Conservation (phyloP, 805 yeast genomes). For the Hanseniaspora hatyaiensis region DNA sequence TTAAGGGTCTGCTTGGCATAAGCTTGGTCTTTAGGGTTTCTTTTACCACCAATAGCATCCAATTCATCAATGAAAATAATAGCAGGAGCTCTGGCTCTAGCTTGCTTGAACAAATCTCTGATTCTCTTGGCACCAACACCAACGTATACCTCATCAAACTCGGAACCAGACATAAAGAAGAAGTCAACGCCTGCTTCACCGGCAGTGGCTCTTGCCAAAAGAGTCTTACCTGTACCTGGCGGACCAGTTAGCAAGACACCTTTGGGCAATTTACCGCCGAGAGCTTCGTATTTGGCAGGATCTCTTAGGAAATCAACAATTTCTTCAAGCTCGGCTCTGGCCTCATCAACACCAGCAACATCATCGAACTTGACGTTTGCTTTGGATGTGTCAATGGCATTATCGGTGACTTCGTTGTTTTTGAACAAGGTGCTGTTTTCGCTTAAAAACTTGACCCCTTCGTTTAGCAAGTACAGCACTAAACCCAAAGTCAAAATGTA, state of each 20-base stretch:
- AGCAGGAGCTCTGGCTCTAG: slow-evolving; percentile 91
- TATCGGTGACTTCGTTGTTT: slow-evolving; percentile 58
- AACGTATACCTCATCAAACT: slow-evolving; percentile 93
- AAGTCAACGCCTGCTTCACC: slow-evolving; percentile 99
- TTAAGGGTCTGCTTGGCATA: slow-evolving; percentile 95
- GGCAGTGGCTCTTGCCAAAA: slow-evolving; percentile 94
- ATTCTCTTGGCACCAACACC: slow-evolving; percentile 99
- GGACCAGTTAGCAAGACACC: slow-evolving; percentile 97
- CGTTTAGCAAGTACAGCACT: slow-evolving; percentile 67
- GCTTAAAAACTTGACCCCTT: slow-evolving; percentile 62
- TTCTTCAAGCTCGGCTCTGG: slow-evolving; percentile 92
- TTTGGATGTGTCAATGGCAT: slow-evolving; percentile 70
- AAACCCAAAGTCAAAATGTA: slow-evolving; percentile 77
- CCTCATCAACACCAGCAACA: slow-evolving; percentile 97
- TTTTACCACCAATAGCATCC: slow-evolving; percentile 96
- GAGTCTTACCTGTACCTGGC: slow-evolving; percentile 97
- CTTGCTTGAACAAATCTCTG: slow-evolving; percentile 84
- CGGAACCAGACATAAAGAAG: slow-evolving; percentile 96
- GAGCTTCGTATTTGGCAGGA: slow-evolving; percentile 88
- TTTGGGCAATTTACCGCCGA: slow-evolving; percentile 95
- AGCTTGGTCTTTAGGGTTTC: slow-evolving; percentile 96
- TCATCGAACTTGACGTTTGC: slow-evolving; percentile 82
- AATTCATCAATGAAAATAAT: slow-evolving; percentile 94
- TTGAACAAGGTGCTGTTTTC: slow-evolving; percentile 65
- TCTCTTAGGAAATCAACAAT: slow-evolving; percentile 95